Evolutionary conservation across 2,329 filamentous ascomycete genomes (phyloP).

Genomic region (Ceratocystis cacaofunesta): DNA sequence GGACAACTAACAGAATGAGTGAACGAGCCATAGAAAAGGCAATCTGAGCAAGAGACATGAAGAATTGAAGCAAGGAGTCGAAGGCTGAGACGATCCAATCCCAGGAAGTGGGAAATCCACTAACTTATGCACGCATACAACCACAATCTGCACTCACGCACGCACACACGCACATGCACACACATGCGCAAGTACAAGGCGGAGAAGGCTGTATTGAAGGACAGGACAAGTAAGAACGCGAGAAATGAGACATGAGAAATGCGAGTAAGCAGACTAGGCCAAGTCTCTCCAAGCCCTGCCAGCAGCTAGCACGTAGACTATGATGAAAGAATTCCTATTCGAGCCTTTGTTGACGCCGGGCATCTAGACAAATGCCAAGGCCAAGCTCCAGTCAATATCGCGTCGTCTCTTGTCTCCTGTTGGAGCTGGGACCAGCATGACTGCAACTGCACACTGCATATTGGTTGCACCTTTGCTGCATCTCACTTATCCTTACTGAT

Average conservation of each 20-base stretch:
- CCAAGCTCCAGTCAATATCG: no score
- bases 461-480: no score
- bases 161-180: not conserved
- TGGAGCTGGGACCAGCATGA: not conserved
- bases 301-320: no score
- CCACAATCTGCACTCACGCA: not conserved
- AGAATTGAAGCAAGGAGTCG: no score
- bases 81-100: not conserved
- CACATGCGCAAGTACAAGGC: not conserved
- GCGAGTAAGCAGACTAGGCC: not conserved
- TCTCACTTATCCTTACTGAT: not conserved
- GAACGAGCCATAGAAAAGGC: not conserved
- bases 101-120: not conserved
- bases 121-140: not conserved
- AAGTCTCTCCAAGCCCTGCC: no score
- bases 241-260: not conserved
- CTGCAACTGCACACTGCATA: not conserved
- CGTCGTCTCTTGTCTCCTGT: no score
- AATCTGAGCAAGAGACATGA: not conserved
- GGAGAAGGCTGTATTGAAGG: not conserved
- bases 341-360: no score
- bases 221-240: not conserved
- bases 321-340: no score
- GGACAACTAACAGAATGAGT: not conserved
- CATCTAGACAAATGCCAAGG: no score